Base-by-base conservation (phyloP, 2,329 filamentous ascomycete genomes). In the Penicillium sp. region DNA sequence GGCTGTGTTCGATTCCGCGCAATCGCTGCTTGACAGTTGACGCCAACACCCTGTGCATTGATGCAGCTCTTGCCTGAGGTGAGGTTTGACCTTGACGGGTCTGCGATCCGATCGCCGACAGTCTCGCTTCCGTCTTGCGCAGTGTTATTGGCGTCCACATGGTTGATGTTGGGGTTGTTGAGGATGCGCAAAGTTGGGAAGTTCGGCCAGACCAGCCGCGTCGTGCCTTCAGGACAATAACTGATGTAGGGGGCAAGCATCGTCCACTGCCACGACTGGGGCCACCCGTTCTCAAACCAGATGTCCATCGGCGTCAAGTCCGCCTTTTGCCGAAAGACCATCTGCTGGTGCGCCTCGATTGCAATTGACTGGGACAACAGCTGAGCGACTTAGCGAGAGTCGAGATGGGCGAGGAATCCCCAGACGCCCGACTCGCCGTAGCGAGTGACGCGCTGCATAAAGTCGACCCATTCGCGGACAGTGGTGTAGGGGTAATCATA, bases 241-340 rank as follows among this genome's bases (percentile, higher is more conserved):
- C 86, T 88, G 75, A 96, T 93, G 76, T 93, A 93, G 0, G 91
- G 92, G 0, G 92, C 91, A 5, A 95, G 82, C 23, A 92, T 83
- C 0, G 91, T 90, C 92, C 92, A 96, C 0, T 88, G 86, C 91
- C 91, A 96, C 0, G 89, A 91, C 75, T 96, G 92, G 0, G 91
- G 91, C 26, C 94, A 88, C 45, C 91, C 91, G 6, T 87, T 83
- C 70, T 91, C 88, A 73, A 94, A 93, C 90, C 90, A 95, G 9
- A 90, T 89, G 0, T 91, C 90, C 89, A 92, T 91, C 23, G 92
- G 90, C 77, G 91, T 91, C 7, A 92, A 84, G 17, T 91, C 92
- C 38, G 87, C 84, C 74, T 95, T 92, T 73, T 95, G 91, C 21
- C 92, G 88, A 83, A 95, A 95, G 67, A 91, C 88, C 81, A 93